Base-by-base conservation (phyloP, 495 filamentous ascomycete species). In the Aspergillus indologenus region DNA sequence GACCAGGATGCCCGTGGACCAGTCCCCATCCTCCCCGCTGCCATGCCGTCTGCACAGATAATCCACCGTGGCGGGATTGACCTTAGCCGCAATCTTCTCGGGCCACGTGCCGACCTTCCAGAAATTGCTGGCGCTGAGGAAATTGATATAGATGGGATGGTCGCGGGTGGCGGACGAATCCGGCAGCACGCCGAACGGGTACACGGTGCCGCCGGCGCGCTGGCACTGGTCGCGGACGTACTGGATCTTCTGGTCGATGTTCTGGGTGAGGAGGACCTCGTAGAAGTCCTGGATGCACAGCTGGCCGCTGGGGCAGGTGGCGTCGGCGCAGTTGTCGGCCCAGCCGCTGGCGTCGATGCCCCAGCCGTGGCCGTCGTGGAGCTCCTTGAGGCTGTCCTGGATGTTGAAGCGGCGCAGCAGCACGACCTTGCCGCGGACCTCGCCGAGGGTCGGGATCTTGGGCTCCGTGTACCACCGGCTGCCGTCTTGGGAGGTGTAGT, bases 271-370 rank as follows among this genome's bases (percentile, higher is more conserved):
- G 43, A 87, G 71, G 18, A 98, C 87, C 66, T 96, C 93, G 79
- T 93, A 98, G 70, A 91, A 98, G 71, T 98, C 94, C 75, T 98
- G 94, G 42, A 98, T 87, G 54, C 91, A 86, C 24, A 96, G 82
- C 61, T 86, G 80, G 5, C 88, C 91, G 66, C 85, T 86, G 12
- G 86, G 83, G 46, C 88, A 87, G 12, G 75, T 79, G 15, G 88
- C 85, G 65, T 96, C 81, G 7, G 88, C 83, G 40, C 89, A 91
- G 70, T 98, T 98, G 71, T 98, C 89, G 1, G 86, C 87, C 94
- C 94, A 98, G 52, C 76, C 78, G 52, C 84, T 84, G 19, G 85
- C 94, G 72, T 97, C 85, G 53, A 98, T 88, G 19, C 89, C 89
- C 79, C 84, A 89, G n/a, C 88, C 90, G 17, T 70, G 66, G 3